A percentile compares a stretch with the other conserved stretches of the same genome.
Conservation (phyloP, 2,329 filamentous ascomycete genomes). For the Acrocalymma vagum region DNA sequence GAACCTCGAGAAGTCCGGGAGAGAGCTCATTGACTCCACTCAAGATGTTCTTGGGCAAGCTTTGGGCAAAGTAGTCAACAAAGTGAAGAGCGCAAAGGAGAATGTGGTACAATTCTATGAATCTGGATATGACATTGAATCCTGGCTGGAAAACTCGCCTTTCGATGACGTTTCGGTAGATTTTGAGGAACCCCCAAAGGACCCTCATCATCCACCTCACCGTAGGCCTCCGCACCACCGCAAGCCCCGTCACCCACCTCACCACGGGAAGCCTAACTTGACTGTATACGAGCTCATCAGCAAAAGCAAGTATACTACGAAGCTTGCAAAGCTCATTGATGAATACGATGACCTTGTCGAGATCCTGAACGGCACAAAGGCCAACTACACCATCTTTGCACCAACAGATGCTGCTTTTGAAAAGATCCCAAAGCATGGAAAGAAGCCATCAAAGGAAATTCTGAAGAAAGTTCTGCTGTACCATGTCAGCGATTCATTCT, state of each 20-base stretch:
- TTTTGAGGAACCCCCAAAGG: constrained; percentile 41
- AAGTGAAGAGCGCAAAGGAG: constrained; percentile 43
- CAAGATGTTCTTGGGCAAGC: constrained; percentile 40
- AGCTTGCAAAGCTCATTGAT: constrained; percentile 78
- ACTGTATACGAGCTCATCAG: constrained; percentile 84
- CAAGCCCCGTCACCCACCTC: constrained; percentile 46
- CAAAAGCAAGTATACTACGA: constrained; percentile 78
- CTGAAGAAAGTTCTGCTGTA: constrained; percentile 76
- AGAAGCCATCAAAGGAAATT: constrained; percentile 73
- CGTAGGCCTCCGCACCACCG: constrained; percentile 45
- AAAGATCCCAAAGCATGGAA: constrained; percentile 63
- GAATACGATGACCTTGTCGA: constrained; percentile 76
- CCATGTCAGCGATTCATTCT: constrained; percentile 75
- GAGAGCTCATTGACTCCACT: constrained; percentile 25
- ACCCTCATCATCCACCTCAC: constrained; percentile 37
- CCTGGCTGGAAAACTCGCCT: constrained; percentile 54
- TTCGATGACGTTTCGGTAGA: constrained; percentile 44
- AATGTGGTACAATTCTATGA: constrained; percentile 54
- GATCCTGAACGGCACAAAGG: constrained; percentile 75
- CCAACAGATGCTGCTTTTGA: constrained; percentile 81
- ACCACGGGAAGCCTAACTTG: constrained; percentile 63
- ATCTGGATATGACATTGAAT: constrained; percentile 54
- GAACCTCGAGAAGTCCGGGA: constrained; percentile 35
- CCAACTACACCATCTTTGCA: constrained; percentile 83
- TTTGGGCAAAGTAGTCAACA: constrained; percentile 54